phyloP scores from a whole-genome alignment of 106 monocot genomes.

The Allium cepa region DNA sequence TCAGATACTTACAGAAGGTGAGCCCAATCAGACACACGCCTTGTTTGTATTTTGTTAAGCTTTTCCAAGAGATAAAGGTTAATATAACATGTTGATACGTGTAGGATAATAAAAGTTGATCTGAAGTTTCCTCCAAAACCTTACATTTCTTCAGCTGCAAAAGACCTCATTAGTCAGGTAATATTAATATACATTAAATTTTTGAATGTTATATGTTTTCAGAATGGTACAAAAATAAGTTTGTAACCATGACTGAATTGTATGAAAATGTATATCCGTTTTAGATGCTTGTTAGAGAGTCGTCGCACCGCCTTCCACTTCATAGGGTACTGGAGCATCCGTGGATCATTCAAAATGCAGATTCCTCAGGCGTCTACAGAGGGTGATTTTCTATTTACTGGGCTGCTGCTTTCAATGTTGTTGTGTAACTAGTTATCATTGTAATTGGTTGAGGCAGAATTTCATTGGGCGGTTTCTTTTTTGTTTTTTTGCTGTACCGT shows the following conservation, averaged over 20 bases:
- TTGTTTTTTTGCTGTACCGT: no score
- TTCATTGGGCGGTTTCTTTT: no score
- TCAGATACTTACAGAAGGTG: conserved; percentile 97
- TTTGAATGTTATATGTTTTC: neutral
- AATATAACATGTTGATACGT: neutral
- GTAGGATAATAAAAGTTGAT: conserved; percentile 95
- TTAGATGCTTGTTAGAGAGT: conserved; percentile 93
- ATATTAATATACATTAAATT: no score
- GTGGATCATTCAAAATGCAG: conserved; percentile 94
- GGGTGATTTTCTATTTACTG: conserved; percentile 17
- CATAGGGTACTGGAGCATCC: conserved; percentile 96
- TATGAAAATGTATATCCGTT: neutral
- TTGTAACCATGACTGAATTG: neutral
- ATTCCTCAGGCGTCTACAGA: conserved; percentile 80
- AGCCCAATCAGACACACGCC: neutral
- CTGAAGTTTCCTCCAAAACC: conserved; percentile 86
- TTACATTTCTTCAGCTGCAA: conserved; percentile 63
- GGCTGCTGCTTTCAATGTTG: no score
- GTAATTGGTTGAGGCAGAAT: no score
- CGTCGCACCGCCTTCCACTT: conserved; percentile 70
- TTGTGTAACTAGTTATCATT: no score
- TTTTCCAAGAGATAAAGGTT: no score
- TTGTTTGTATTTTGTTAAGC: neutral
- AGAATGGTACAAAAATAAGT: neutral
- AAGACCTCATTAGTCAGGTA: conserved; percentile 95